Base-by-base conservation (phyloP, 441 rosid genomes). In the Isatis lusitanica region DNA sequence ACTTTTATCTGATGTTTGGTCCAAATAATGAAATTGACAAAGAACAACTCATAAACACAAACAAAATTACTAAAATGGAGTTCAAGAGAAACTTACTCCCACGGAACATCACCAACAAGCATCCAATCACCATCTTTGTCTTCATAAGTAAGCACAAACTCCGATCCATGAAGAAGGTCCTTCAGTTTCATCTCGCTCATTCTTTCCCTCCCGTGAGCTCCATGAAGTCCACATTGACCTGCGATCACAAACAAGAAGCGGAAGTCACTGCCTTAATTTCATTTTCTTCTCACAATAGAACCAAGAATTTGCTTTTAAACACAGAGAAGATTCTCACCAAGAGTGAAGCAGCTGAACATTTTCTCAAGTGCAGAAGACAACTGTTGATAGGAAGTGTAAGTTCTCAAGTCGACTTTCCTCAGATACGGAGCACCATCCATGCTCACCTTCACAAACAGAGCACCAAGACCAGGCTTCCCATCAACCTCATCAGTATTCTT, bases 61-160 rank as follows among this genome's bases (percentile, higher is more conserved):
- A 15, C 3, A 53, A 21, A 68, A 16, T 21, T 18, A 44, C 2
- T 8, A 40, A 62, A 16, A 11, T 2, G n/a, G 16, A 50, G 62
- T 30, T 46, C 3, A 57, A 57, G 52, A 64, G 55, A 57, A 77
- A 77, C 88, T 82, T 86, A 88, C 92, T 82, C 88, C 90, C 92
- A 88, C 0, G 92, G 92, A 58, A 88, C 93, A 82, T 88, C 93
- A 44, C 93, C 90, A 42, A 88, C 93, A 26, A 88, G 90, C 93
- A 88, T 88, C 89, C 93, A 85, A 15, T 88, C 93, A 40, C 88
- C 86, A 3, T 86, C 93, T 84, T 83, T 88, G 50, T 88, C 93
- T 77, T 88, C 89, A 12, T 86, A 88, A 48, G 93, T 85, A 57
- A 88, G 87, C 70, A 88, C 89, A 70, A 83, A 83, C 44, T 86